These are phyloP conservation scores for Cupressus sempervirens DNA, from an alignment of 75 land plant genomes.

Conservation along the genomic window DNA sequence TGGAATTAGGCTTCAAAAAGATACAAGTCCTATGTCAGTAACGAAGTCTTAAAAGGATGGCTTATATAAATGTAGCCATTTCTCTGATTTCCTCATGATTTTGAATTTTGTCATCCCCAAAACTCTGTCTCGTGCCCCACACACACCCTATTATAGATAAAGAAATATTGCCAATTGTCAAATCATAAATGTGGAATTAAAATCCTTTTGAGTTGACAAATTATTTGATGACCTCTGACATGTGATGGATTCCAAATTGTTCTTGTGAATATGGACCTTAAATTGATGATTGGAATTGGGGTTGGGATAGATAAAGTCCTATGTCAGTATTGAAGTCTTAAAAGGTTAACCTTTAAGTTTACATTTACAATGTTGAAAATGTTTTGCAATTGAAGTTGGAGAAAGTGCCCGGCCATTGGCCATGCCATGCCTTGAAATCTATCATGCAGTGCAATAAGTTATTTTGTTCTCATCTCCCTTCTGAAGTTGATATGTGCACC, in stretches of 20 bases:
- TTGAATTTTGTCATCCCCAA: too few relatives aligned
- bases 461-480: too few relatives aligned
- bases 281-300: too few relatives aligned
- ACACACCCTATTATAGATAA: too few relatives aligned
- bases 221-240: neutral
- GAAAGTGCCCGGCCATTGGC: neutral
- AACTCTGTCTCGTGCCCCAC: too few relatives aligned
- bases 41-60: neutral
- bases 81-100: too few relatives aligned
- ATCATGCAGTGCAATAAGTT: too few relatives aligned
- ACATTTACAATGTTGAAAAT: neutral
- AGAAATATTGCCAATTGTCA: too few relatives aligned
- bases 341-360: neutral
- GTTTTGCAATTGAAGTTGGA: neutral
- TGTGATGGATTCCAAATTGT: neutral
- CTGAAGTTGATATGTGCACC: neutral
- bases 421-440: neutral
- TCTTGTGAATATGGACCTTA: neutral
- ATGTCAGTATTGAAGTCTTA: neutral
- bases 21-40: neutral
- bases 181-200: neutral
- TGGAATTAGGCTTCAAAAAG: neutral
- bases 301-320: neutral
- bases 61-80: too few relatives aligned
- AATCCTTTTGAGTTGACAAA: neutral